These are phyloP conservation scores for Brassica nigra DNA, from an alignment of 345 rosid species.

Conservation along the genomic window DNA sequence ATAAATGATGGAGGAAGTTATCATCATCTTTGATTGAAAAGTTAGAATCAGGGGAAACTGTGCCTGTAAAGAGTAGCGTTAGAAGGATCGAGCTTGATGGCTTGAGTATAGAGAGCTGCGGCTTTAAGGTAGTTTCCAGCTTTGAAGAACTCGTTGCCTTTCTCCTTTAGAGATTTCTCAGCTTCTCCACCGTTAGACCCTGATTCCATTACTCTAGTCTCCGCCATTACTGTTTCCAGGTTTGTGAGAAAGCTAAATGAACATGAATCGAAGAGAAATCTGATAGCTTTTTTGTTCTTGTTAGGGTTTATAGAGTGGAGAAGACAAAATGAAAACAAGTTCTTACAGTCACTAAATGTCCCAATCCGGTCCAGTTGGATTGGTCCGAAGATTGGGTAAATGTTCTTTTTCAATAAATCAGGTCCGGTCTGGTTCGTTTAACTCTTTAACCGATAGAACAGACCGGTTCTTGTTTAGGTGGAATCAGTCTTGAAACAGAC, in stretches of 20 bases:
- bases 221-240: conserved; percentile 49
- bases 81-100: conserved; percentile 90
- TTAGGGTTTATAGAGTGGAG: conserved; percentile 35
- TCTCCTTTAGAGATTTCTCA: conserved; percentile 70
- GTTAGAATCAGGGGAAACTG: neutral
- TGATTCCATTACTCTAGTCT: conserved; percentile 48
- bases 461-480: neutral
- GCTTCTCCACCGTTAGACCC: conserved; percentile 39
- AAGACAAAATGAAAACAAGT: neutral
- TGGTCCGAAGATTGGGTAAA: neutral
- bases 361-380: neutral
- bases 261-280: neutral
- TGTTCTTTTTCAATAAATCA: neutral
- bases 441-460: neutral
- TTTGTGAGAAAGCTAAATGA: neutral
- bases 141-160: conserved; percentile 94
- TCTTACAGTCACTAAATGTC: neutral
- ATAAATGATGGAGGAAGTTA: too few species aligned
- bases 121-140: conserved; percentile 97
- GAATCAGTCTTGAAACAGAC: neutral
- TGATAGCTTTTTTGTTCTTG: neutral
- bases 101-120: conserved; percentile 97
- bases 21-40: neutral
- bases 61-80: conserved; percentile 92
- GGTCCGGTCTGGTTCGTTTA: neutral